phyloP scores from a whole-genome alignment of 345 rosid genomes.

The Eucalyptus sideroxylon region DNA sequence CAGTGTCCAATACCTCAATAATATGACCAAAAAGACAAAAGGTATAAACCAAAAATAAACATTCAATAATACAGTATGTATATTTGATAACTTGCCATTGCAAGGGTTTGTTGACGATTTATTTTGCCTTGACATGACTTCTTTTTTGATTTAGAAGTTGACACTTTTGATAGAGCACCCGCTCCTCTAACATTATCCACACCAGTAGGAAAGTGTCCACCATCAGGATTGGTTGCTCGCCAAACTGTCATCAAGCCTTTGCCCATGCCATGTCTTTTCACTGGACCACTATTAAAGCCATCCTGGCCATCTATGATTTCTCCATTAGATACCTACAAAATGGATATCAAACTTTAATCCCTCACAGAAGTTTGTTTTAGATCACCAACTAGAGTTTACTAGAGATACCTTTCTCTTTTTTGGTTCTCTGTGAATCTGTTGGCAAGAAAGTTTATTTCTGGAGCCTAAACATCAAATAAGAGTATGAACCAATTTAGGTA shows the following conservation, averaged over 20 bases:
- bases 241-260: slow-evolving; percentile 94
- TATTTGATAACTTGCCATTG: slow-evolving; percentile 27
- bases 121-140: slow-evolving; percentile 22
- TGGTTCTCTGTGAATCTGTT: slow-evolving; percentile 20
- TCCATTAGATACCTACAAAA: slow-evolving; percentile 15
- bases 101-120: slow-evolving; percentile 18
- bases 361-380: not conserved
- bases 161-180: not conserved
- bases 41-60: not conserved
- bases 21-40: not conserved
- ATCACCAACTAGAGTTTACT: not conserved
- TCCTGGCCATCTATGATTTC: slow-evolving; percentile 1
- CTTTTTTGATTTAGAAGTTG: slow-evolving; percentile 9
- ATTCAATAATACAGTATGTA: not conserved
- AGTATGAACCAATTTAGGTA: not conserved
- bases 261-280: slow-evolving; percentile 84
- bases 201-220: slow-evolving; percentile 45
- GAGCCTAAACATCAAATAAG: slow-evolving; percentile 24
- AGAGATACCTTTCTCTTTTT: slow-evolving; percentile 68
- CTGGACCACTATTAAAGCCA: slow-evolving; percentile 7
- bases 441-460: slow-evolving; percentile 8
- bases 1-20: not conserved
- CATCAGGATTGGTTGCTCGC: slow-evolving; percentile 58
- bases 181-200: slow-evolving; percentile 18
- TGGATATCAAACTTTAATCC: not conserved